Base-by-base conservation (phyloP, 768 basidiomycete species). In the Suillus discolor region DNA sequence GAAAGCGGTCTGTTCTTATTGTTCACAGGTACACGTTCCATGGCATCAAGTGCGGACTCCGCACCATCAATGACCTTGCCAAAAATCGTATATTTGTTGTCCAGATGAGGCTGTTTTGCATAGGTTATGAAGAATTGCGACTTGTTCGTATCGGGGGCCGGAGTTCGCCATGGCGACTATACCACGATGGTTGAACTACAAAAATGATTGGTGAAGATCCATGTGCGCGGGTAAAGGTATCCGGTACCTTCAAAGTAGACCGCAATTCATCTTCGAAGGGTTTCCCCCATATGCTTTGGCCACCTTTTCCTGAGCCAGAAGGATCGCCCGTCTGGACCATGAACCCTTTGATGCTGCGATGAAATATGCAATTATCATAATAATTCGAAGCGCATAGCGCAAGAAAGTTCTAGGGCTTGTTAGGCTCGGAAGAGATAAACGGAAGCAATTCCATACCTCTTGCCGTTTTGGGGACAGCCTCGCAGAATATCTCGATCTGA, bases 121-220 rank as follows among this genome's bases (percentile, higher is more conserved):
- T 98, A 98, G 4, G 93, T 89, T 72, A 96, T 84, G 75, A 94
- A 94, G 76, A 94, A 94, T 74, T 95, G 92, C 53, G 84, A 90
- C 79, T 97, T 98, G 81, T 98, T 99, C 41, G 92, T 88, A 75
- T 97, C 94, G 12, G 89, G n/a, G 89, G 1, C 97, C 97, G 9
- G 93, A 90, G 78, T 99, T 99, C 63, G 97, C 97, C 96, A 99
- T 99, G 36, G 97, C 97, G 18, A 99, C 90, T 69, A 98, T 85
- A 20, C 97, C 97, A 67, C 97, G 88, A 61, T 89, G 82, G 77
- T 98, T 98, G 81, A 99, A 99, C 97, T 99, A 74, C 31, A 31
- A 47, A 18, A 4, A 49, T 11, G 15, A 31, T 42, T 9, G 49
- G 23, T 45, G 51, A 49, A 31, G 13, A 51, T n/a, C 36, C 18